Evolutionary conservation across 257 asterid species (phyloP), one percentile per base, ranked within the genome.

Genomic region (Sherardia arvensis): DNA sequence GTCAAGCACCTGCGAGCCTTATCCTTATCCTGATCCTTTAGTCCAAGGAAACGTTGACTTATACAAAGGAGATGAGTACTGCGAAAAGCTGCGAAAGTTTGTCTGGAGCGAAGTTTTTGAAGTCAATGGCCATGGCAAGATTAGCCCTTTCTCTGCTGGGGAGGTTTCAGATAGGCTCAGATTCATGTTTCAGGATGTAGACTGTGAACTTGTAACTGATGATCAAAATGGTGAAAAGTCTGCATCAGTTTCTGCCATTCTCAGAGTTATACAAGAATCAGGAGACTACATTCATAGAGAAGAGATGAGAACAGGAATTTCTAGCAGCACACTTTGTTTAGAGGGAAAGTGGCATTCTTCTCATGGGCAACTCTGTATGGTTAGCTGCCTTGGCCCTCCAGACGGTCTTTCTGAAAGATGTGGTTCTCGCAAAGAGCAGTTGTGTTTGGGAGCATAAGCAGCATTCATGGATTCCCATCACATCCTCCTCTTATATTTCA

Each of bases 331-430:
- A 54, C 69, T 63, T 62, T 53, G 59, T 54, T 30, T 64, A 1
- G 69, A 69, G 45, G 69, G 74, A 26, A 62, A 55, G 21, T 62
- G 74, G 69, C 51, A 27, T 38, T 69, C 74, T 61, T 62, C 65
- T 53, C 23, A 64, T 40, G 69, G 74, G 62, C 74, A 69, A 56
- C 74, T 69, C 9, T 69, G 65, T 56, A 69, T 69, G 69, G 54
- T 63, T 45, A 59, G 74, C 57, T 69, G 74, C 51, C 59, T 38
- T 40, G 74, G 74, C 54, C 45, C 43, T 62, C 30, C 61, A 18
- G 34, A 51, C 38, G 58, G 53, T 38, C 38, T 43, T 62, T 54
- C 74, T 38, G 59, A 54, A 38, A 21, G 51, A 20, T 69, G 69
- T 30, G 43, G 26, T 8, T 61, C 69, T 40, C 69, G 40, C 74